Base-by-base conservation (phyloP, 495 filamentous ascomycete species). In the Xylaria longipes region DNA sequence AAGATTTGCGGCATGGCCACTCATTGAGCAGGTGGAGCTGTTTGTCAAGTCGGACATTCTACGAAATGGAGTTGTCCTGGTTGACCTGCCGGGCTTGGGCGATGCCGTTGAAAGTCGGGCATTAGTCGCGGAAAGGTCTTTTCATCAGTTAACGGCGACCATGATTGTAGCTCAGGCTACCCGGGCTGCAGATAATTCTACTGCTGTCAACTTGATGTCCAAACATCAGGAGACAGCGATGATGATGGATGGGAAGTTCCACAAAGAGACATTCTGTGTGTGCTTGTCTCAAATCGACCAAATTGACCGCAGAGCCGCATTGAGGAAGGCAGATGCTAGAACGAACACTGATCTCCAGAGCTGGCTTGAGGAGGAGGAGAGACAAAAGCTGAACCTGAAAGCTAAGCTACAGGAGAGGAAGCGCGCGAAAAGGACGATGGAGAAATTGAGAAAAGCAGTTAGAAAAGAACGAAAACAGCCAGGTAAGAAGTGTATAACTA, bases 241-340 rank as follows among this genome's bases (percentile, higher is more conserved):
- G 72, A 72, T 70, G n/a, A 75, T 80, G 73, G 68, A 73, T 31
- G 75, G 75, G 5, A 76, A 75, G 50, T 72, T 77, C 27, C 58
- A 78, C 20, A 29, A 54, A n/a, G 48, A 71, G 4, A 43, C 67
- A 2, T 80, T 72, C 37, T 75, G 76, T 46, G 58, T 80, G 0
- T 75, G 74, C 22, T 9, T 77, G 1, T 75, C 78, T 3, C 78
- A 80, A 52, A 69, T 71, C 0, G 77, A 79, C 35, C 69, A 75
- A 17, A 65, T 74, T 4, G 70, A 77, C 14, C 74, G 73, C 64
- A 33, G 11, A 57, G 65, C 65, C 4, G 65, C 65, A 27, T 20
- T 68, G 50, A 43, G 65, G 12, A 64, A 64, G 33, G 20, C 31
- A 20, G 65, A 58, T 58, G 48, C 65, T 3, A 68, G 20, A 35